Evolutionary conservation across 768 basidiomycete species (phyloP), one percentile per base, ranked within the genome.

Genomic region (Antrodiella citrinella): DNA sequence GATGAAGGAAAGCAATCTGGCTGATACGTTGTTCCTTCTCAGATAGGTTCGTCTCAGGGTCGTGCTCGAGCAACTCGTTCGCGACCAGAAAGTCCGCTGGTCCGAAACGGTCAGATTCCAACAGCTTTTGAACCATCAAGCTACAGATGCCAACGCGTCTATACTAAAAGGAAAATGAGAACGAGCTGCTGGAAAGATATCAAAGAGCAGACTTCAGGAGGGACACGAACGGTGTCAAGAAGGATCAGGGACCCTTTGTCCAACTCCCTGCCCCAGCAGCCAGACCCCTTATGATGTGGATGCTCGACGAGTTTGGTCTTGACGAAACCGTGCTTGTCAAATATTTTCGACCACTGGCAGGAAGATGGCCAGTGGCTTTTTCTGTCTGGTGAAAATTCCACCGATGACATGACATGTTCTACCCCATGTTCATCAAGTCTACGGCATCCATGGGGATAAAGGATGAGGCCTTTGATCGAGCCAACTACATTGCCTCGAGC

Each of bases 241-340:
- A 67, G 67, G 12, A 69, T 21, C 38, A 68, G 46, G 22, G 49
- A 43, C 12, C 66, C 67, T 2, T 48, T 4, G 49, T 67, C 54
- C 48, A 68, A 41, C 46, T 68, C 64, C 2, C 45, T 44, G 11
- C 64, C 65, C 67, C 66, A 69, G 24, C 59, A 63, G 4, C 67
- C 64, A 0, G 63, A 61, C 3, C 69, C 68, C 40, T 60, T 64
- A 45, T 63, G 62, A 26, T 57, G 41, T 10, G 60, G 57, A n/a
- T 61, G 52, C 15, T 66, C 59, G 13, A 63, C 44, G 3, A 66
- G 50, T 49, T 57, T 57, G 2, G 57, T 47, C 39, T 56, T 58
- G n/a, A 67, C 30, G 4, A 50, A 41, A 3, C 62, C 61, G 47
- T 57, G 25, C 38, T 63, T 59, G 52, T 71, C 65, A 26, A 67